Evolutionary conservation across 371 early-diverging fungal species (phyloP).

Genomic region (Mucor circinelloides): DNA sequence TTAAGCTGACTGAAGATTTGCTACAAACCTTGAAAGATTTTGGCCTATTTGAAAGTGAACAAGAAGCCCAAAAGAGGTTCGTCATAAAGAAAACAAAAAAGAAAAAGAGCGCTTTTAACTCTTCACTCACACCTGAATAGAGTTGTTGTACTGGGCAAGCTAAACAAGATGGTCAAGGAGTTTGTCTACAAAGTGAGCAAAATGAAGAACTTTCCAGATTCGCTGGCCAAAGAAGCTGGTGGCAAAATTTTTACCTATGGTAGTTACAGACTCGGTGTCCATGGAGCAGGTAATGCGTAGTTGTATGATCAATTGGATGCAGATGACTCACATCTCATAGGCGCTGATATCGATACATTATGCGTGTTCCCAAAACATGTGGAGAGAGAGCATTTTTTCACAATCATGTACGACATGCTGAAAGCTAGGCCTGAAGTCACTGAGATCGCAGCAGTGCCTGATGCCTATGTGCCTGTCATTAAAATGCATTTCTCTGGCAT

Average conservation of each 20-base stretch:
- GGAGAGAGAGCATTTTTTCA: slow-evolving; percentile 95
- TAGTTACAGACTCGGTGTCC: slow-evolving; percentile 98
- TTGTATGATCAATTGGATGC: not conserved
- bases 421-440: slow-evolving; percentile 83
- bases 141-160: slow-evolving; percentile 85
- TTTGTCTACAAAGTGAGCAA: slow-evolving; percentile 81
- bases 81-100: not conserved
- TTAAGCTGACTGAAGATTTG: slow-evolving; percentile 64
- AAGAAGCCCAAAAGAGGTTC: slow-evolving; percentile 59
- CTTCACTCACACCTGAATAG: slow-evolving; percentile 35
- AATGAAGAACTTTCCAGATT: slow-evolving; percentile 74
- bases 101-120: no score
- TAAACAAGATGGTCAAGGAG: slow-evolving; percentile 85
- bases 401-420: slow-evolving; percentile 87
- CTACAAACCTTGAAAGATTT: slow-evolving; percentile 63
- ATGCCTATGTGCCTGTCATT: slow-evolving; percentile 99
- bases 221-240: slow-evolving; percentile 84
- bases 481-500: slow-evolving; percentile 93
- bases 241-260: slow-evolving; percentile 99
- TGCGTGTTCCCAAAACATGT: slow-evolving; percentile 98
- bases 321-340: slow-evolving; percentile 34
- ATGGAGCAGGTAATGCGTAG: slow-evolving; percentile 76
- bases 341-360: slow-evolving; percentile 99
- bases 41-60: slow-evolving; percentile 79
- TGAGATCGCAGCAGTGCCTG: slow-evolving; percentile 87